Evolutionary conservation across 257 asterid genomes (phyloP).

Genomic region (Nicotiana tomentosiformis): DNA sequence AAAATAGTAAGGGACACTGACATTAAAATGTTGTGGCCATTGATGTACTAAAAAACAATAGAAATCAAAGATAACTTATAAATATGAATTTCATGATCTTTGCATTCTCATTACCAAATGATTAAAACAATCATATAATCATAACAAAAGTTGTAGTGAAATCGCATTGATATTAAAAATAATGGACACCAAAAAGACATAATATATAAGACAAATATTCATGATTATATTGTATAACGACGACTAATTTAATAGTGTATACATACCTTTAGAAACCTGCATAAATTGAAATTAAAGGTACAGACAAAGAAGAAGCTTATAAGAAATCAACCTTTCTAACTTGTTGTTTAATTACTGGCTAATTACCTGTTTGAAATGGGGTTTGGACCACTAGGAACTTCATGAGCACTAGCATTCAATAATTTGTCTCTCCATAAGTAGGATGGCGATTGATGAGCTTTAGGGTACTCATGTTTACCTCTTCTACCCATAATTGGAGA

Average conservation of each 20-base stretch:
- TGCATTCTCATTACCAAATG: conserved; percentile 16
- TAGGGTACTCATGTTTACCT: neutral
- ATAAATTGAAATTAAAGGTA: neutral
- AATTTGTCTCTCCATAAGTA: conserved; percentile 19
- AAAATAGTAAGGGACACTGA: neutral
- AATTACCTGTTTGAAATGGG: conserved; percentile 55
- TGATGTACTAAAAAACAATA: conserved; percentile 6
- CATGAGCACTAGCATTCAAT: conserved; percentile 46
- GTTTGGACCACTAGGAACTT: conserved; percentile 78
- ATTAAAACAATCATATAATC: conserved; percentile 15
- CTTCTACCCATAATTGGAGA: conserved; percentile 15
- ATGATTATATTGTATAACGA: neutral
- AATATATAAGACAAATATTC: neutral
- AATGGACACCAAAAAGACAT: neutral
- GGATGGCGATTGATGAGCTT: neutral
- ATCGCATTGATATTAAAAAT: neutral
- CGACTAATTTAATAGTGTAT: neutral
- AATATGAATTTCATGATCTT: conserved; percentile 1
- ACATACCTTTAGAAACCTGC: neutral
- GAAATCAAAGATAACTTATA: conserved; percentile 19
- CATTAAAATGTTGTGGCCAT: conserved; percentile 14
- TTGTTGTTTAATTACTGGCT: neutral
- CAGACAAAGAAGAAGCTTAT: neutral
- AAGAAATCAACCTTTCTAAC: neutral
- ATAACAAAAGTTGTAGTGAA: neutral